Conservation (phyloP, 176 grass and related monocot species). For the Triticum dicoccoides region DNA sequence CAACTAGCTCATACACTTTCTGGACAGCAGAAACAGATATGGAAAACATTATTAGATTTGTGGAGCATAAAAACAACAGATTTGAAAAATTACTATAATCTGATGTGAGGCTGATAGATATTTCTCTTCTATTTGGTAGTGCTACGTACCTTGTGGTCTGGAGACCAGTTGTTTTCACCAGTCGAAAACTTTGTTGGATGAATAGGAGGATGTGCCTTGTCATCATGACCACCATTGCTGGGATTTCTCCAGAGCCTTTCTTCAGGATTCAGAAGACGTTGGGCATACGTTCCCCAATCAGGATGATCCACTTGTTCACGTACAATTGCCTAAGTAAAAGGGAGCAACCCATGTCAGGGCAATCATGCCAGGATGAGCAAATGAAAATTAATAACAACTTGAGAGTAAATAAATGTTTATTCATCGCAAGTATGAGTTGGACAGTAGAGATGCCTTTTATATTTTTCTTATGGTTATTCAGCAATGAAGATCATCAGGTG, state of each 20-base stretch:
- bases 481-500: background rate
- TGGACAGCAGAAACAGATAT: constrained; percentile 37
- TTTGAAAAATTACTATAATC: background rate
- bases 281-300: constrained; percentile 80
- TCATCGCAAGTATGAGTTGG: background rate
- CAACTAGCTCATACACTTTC: constrained; percentile 97
- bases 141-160: constrained; percentile 55
- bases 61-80: constrained; percentile 2
- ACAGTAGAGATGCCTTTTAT: background rate
- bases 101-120: background rate
- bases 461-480: constrained; percentile 15
- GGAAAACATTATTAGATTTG: background rate
- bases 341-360: constrained; percentile 17
- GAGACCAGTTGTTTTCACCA: constrained; percentile 66
- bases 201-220: constrained; percentile 96
- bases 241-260: constrained; percentile 94
- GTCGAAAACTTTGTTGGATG: constrained; percentile 83
- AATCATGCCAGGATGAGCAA: constrained; percentile 1
- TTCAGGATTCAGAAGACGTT: constrained; percentile 72
- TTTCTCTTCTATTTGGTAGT: constrained; percentile 21
- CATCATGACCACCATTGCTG: constrained; percentile 91
- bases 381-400: constrained; percentile 9
- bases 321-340: constrained; percentile 61
- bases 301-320: constrained; percentile 70
- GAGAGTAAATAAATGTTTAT: constrained; percentile 1